Percentiles rank a stretch among this genome's conserved stretches.
Evolutionary conservation across 192 early-diverging fungal species (phyloP).

Genomic region (Entomortierella chlamydospora): DNA sequence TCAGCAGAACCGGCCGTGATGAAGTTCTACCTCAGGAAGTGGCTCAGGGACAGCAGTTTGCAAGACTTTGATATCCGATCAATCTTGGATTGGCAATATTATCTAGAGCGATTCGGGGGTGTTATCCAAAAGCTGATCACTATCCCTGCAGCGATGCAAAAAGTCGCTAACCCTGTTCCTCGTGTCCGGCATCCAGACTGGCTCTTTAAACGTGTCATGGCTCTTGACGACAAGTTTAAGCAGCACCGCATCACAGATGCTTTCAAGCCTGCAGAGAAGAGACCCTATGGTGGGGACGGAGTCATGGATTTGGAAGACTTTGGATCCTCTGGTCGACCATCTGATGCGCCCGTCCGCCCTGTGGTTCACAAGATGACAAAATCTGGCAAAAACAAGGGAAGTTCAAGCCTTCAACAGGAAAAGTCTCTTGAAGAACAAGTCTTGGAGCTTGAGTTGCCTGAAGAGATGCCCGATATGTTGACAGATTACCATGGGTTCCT

Average conservation of each 20-base stretch:
- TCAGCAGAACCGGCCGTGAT: conserved; percentile 80
- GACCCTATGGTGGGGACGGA: conserved; percentile 33
- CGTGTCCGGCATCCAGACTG: conserved; percentile 95
- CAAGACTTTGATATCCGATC: conserved; percentile 87
- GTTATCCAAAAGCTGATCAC: conserved; percentile 98
- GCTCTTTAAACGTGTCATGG: conserved; percentile 84
- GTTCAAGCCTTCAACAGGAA: not conserved
- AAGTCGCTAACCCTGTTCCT: conserved; percentile 92
- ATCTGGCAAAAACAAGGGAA: conserved; percentile 2
- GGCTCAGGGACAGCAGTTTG: conserved; percentile 87
- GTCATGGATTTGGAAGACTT: conserved; percentile 72
- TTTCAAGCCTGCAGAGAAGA: conserved; percentile 67
- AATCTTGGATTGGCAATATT: conserved; percentile 98
- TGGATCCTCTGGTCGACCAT: conserved; percentile 27
- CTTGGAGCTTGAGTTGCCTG: conserved; percentile 63
- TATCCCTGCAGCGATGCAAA: conserved; percentile 98
- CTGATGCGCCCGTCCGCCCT: not conserved
- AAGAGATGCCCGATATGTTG: conserved; percentile 71
- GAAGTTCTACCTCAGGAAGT: conserved; percentile 89
- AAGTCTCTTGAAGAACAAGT: conserved; percentile 39
- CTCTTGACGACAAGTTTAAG: conserved; percentile 82
- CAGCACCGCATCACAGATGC: conserved; percentile 90
- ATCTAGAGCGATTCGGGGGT: conserved; percentile 93
- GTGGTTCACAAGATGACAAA: conserved; percentile 45
- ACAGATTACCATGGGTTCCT: conserved; percentile 83